These are phyloP conservation scores for Crithidia bombi DNA, from an alignment of 208 protist species.

Conservation along the genomic window DNA sequence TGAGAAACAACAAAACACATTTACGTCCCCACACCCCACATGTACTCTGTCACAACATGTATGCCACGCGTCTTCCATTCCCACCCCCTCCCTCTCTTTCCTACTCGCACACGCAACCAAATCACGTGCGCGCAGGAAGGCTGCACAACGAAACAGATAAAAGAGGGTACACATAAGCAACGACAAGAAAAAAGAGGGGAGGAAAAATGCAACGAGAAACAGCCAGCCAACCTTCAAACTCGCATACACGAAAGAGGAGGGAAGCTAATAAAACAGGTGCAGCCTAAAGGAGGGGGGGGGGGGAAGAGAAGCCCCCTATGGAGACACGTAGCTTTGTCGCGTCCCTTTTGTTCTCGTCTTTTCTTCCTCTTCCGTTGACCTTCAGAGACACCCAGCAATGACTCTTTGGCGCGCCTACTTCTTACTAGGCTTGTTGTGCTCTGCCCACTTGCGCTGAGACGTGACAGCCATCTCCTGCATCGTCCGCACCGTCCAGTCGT, in stretches of 20 bases:
- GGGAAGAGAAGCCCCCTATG: too few species aligned
- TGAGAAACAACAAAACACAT: too few species aligned
- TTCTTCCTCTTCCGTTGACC: too few species aligned
- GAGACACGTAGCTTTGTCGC: too few species aligned
- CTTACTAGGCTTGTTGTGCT: conserved; percentile 11
- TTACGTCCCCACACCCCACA: too few species aligned
- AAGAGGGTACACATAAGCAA: conserved; percentile 3
- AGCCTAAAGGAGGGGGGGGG: not conserved
- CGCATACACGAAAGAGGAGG: not conserved
- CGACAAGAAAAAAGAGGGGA: conserved; percentile 8
- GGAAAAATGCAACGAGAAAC: not conserved
- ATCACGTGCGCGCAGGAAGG: too few species aligned
- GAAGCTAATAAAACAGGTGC: not conserved
- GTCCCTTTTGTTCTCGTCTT: too few species aligned
- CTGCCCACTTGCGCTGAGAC: conserved; percentile 6
- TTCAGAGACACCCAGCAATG: not conserved
- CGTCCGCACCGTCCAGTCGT: conserved; percentile 95
- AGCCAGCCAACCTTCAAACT: not conserved
- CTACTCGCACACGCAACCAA: too few species aligned
- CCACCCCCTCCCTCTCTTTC: too few species aligned
- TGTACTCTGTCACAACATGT: too few species aligned
- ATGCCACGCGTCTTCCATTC: too few species aligned
- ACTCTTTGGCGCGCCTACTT: not conserved
- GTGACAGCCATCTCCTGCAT: conserved; percentile 22
- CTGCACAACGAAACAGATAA: too few species aligned